Evolutionary conservation across 306 rosid genomes (phyloP), one percentile per base, ranked within the genome.

Genomic region (Rubus idaeus): DNA sequence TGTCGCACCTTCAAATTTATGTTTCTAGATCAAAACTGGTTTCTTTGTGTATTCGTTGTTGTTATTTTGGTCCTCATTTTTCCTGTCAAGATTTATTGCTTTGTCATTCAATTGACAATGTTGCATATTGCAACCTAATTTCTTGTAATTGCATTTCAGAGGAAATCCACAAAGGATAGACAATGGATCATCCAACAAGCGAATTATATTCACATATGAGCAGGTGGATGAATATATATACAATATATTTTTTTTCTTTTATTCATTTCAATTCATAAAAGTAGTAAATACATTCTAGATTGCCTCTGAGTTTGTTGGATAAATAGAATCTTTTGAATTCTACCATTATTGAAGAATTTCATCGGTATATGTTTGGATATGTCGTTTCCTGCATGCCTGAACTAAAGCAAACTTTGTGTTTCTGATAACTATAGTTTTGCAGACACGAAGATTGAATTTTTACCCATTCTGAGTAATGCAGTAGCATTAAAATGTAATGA

Each of bases 91-190:
- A 40, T 60, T 49, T 83, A 35, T 74, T 45, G 44, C 30, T 35
- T 30, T 63, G 56, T 20, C 76, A 17, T 56, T 40, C 52, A 61
- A 30, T 45, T 44, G 73, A 69, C 63, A 64, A 40, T 44, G 40
- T 77, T 81, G 21, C 11, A 47, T 42, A 39, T 11, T 70, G 67
- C 74, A 77, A 78, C 77, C 21, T 58, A 56, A 55, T 55, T 35
- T 51, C 57, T 42, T 77, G 5, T 68, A 20, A 62, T 74, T 83
- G 61, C 50, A 46, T 81, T 80, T 75, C 89, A 95, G 98, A 84
- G 97, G 98, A 82, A 95, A 95, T 83, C 98, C 98, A 62, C 98
- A 95, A 84, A 92, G 98, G 90, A 89, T 95, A 80, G 98, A 95
- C 78, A 79, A 87, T 53, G 88, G 87, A 30, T 89, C 96, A 77